Evolutionary conservation across 306 rosid genomes (phyloP), one percentile per base, ranked within the genome.

Genomic region (Cucurbita argyrosperma): DNA sequence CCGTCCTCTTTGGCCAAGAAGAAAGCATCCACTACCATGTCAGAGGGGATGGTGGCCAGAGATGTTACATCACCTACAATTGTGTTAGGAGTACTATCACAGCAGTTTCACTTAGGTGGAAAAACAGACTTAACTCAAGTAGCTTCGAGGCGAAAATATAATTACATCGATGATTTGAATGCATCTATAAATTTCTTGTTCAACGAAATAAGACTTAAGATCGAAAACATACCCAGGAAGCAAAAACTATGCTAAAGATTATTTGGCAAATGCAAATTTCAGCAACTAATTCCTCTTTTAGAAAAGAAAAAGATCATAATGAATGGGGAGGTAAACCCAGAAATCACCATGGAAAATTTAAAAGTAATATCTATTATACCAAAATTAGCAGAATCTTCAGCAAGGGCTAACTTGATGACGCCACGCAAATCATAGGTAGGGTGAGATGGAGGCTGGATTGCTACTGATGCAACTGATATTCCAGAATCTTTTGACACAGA

Each of bases 1-100:
- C 98, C 98, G 60, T 90, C 96, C 80, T 93, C 97, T 87, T 93
- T 90, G 10, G 89, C 96, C 83, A 93, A 84, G 79, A 93, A 93
- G 83, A 85, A 85, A 72, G 98, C 98, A 80, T 93, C 96, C 55
- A 89, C 90, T 76, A 84, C 87, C 87, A 91, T 85, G 79, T 89
- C 93, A 65, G 55, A 54, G 19, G 94, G 97, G 78, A 86, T 87
- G 77, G 94, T 90, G 13, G 97, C 97, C 88, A 85, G 10, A 78
- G 94, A 89, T 52, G 98, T 90, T 70, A 93, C 85, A 74, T 93
- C 96, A 57, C 96, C 98, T 90, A 78, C 74, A 83, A 60, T 79
- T 40, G 65, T 19, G 46, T 35, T 35, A 6, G 49, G 37, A 40
- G 16, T 54, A 21, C 50, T 52, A 21, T 54, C 67, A 37, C 46